These are phyloP conservation scores for Anacardium occidentale DNA, from an alignment of 345 rosid genomes.

Conservation along the genomic window DNA sequence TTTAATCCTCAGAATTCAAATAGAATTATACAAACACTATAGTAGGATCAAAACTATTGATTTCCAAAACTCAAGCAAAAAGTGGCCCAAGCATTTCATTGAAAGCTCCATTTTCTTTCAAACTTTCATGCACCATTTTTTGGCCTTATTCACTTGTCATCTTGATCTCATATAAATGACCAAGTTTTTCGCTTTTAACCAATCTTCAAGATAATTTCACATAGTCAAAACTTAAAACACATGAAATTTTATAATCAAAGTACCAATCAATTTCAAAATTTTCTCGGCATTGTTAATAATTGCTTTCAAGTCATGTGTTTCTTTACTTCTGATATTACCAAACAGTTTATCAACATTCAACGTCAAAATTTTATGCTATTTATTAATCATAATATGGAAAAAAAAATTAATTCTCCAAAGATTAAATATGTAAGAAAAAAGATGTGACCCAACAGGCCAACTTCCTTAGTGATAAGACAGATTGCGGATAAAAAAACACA, in stretches of 20 bases:
- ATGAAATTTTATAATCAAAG: neutral
- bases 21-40: neutral
- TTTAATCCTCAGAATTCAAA: neutral
- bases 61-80: neutral
- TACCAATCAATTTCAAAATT: constrained; percentile 3
- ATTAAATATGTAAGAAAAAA: neutral
- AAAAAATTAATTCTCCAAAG: neutral
- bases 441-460: neutral
- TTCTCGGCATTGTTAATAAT: neutral
- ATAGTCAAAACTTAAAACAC: neutral
- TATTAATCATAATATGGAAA: neutral
- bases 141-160: neutral
- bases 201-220: neutral
- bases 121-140: neutral
- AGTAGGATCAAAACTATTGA: neutral
- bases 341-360: neutral
- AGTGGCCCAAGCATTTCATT: neutral
- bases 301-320: neutral
- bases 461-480: neutral
- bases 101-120: neutral
- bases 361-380: neutral
- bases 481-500: constrained; percentile 3
- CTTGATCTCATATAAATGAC: neutral
- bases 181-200: neutral
- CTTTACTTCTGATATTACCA: neutral